These are phyloP conservation scores for Aureoboletus auriporus DNA, from an alignment of 768 basidiomycete species.

Conservation along the genomic window DNA sequence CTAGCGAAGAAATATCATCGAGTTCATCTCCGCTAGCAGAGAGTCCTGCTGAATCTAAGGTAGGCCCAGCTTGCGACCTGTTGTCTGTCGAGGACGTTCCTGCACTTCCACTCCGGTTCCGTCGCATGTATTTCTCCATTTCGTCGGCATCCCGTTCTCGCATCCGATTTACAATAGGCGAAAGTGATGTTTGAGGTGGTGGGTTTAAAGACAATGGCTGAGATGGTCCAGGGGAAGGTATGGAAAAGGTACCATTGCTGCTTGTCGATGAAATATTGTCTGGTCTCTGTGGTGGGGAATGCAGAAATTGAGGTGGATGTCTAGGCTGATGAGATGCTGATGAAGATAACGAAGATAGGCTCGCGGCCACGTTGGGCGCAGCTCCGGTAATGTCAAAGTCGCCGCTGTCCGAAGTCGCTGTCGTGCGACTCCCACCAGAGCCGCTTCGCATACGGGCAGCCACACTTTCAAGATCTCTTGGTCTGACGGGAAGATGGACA, in stretches of 20 bases:
- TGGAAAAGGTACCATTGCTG: constrained; percentile 36
- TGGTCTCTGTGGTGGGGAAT: constrained; percentile 40
- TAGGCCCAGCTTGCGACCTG: constrained; percentile 54
- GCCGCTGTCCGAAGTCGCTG: constrained; percentile 70
- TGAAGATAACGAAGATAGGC: constrained; percentile 59
- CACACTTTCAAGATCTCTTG: constrained; percentile 36
- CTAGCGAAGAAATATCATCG: constrained; percentile 42
- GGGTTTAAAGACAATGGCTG: constrained; percentile 35
- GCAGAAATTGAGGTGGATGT: constrained; percentile 33
- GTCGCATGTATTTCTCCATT: constrained; percentile 79
- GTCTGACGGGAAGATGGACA: constrained; percentile 44
- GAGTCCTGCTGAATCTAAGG: constrained; percentile 44
- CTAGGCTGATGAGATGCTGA: constrained; percentile 54
- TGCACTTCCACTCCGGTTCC: constrained; percentile 79
- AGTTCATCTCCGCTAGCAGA: constrained; percentile 56
- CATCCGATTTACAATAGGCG: constrained; percentile 78
- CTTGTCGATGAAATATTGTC: constrained; percentile 29
- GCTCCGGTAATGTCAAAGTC: constrained; percentile 48
- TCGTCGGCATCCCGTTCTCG: constrained; percentile 83
- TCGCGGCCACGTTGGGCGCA: constrained; percentile 36
- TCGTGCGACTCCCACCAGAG: constrained; percentile 76
- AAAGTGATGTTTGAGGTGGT: constrained; percentile 47
- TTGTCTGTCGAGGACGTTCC: constrained; percentile 71
- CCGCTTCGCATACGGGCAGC: constrained; percentile 69
- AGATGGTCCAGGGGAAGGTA: constrained; percentile 34